phyloP scores from a whole-genome alignment of 352 stramenopile species.

The Phytophthora uliginosa region DNA sequence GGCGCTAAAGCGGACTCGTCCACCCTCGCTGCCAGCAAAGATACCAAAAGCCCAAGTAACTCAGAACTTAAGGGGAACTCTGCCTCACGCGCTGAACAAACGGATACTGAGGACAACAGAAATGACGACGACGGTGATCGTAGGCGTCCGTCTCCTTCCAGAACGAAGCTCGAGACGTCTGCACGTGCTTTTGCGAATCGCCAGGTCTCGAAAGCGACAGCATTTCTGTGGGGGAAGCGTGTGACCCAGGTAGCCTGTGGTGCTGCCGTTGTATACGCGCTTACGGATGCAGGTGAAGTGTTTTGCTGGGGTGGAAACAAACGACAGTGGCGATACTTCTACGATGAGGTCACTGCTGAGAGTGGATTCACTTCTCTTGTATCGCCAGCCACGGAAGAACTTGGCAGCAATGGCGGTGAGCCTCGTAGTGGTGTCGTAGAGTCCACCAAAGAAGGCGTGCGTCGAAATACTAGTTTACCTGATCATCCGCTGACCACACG shows the following conservation, averaged over 20 bases:
- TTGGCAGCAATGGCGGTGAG: not conserved
- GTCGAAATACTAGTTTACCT: slow-evolving; percentile 3
- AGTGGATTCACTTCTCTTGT: not conserved
- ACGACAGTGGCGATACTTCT: slow-evolving; percentile 78
- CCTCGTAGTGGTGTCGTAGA: not conserved
- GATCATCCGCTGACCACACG: slow-evolving; percentile 54
- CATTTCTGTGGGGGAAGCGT: slow-evolving; percentile 81
- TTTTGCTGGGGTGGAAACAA: slow-evolving; percentile 86
- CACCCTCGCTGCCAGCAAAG: not conserved
- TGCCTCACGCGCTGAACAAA: not conserved
- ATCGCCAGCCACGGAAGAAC: not conserved
- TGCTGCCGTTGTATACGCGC: slow-evolving; percentile 59
- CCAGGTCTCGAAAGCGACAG: slow-evolving; percentile 71
- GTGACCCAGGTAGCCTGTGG: slow-evolving; percentile 66
- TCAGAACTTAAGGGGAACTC: not conserved
- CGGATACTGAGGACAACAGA: not conserved
- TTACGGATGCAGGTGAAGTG: slow-evolving; percentile 76
- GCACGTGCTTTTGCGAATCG: slow-evolving; percentile 56
- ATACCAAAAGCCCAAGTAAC: not conserved
- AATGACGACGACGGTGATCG: not conserved
- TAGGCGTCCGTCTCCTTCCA: slow-evolving; percentile 37
- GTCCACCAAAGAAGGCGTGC: not conserved
- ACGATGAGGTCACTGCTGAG: slow-evolving; percentile 50
- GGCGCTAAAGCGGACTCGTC: not conserved
- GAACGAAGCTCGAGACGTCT: slow-evolving; percentile 52